Percentiles rank a stretch among this genome's conserved stretches.
Evolutionary conservation across 2,329 filamentous ascomycete species (phyloP).

Genomic region (Xylariaceae sp.): DNA sequence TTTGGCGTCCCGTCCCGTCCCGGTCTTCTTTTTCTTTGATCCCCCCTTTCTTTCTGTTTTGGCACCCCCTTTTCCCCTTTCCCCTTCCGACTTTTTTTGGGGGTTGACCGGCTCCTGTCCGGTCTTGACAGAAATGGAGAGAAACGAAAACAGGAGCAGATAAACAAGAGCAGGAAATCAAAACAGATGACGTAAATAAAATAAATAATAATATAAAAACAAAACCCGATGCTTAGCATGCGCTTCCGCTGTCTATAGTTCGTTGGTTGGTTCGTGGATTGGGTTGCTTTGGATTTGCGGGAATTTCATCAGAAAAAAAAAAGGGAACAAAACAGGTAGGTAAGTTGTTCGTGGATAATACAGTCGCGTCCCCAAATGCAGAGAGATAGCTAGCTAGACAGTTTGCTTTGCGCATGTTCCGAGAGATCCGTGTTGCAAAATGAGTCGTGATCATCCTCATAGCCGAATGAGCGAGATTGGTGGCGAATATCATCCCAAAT

Average conservation of each 20-base stretch:
- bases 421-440: background rate
- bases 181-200: no score
- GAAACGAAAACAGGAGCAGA: background rate
- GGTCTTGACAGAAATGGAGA: background rate
- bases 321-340: background rate
- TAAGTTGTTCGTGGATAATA: conserved; percentile 11
- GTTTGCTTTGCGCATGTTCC: background rate
- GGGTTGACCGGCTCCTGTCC: conserved; percentile 12
- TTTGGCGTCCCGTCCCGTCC: background rate
- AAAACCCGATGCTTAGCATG: background rate
- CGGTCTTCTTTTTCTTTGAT: background rate
- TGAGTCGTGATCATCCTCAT: background rate
- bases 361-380: conserved; percentile 6
- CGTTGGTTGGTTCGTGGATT: background rate
- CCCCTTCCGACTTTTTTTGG: background rate
- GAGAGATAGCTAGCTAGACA: background rate
- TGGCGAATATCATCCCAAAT: background rate
- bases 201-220: background rate
- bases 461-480: background rate
- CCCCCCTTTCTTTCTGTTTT: background rate
- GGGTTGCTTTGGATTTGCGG: background rate
- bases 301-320: conserved; percentile 3
- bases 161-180: no score
- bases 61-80: background rate
- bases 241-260: conserved; percentile 10